Base-by-base conservation (phyloP, 2,329 filamentous ascomycete species). In the Xylariales sp. region DNA sequence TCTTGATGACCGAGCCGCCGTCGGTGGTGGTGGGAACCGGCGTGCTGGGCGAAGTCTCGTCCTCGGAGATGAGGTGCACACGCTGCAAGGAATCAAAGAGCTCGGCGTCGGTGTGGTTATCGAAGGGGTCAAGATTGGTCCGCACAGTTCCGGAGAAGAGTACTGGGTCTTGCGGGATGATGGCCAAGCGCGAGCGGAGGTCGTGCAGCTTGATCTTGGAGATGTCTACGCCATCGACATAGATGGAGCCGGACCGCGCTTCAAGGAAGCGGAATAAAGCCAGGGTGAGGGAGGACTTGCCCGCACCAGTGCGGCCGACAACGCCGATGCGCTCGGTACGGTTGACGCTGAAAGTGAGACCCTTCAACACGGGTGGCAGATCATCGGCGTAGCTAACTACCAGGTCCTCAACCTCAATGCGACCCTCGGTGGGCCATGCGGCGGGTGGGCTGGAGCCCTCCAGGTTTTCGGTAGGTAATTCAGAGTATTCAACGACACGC, bases 91-190 rank as follows among this genome's bases (percentile, higher is more conserved):
- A 83, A 48, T 88, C 83, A 25, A 73, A 72, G 4, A 93, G 74
- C 50, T 85, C 81, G 1, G 65, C 67, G 46, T 91, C 85, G 2
- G 69, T 74, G 52, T 87, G 78, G 42, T 85, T 69, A 38, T 83
- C 70, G 50, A 90, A 89, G 1, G 86, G 82, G 53, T 93, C 87
- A 5, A 93, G 70, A 51, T 91, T 91, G 29, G 73, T 79, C 29
- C 86, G 74, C 15, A 93, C 67, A 0, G 85, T 89, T 16, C 88
- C 87, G 1, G 82, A 86, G 62, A 93, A 91, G 6, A 93, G 70
- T 1, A 90, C 85, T 0, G 87, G 86, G 48, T 91, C 86, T 62
- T 89, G 48, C 5, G 87, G 86, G 38, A 93, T 91, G 48, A 93
- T 90, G 25, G 85, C 83, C 1, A 93, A 62, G 0, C 85, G 73